Evolutionary conservation across 1,284 basidiomycete species (phyloP), one percentile per base, ranked within the genome.

Genomic region (Cutaneotrichosporon sp.): DNA sequence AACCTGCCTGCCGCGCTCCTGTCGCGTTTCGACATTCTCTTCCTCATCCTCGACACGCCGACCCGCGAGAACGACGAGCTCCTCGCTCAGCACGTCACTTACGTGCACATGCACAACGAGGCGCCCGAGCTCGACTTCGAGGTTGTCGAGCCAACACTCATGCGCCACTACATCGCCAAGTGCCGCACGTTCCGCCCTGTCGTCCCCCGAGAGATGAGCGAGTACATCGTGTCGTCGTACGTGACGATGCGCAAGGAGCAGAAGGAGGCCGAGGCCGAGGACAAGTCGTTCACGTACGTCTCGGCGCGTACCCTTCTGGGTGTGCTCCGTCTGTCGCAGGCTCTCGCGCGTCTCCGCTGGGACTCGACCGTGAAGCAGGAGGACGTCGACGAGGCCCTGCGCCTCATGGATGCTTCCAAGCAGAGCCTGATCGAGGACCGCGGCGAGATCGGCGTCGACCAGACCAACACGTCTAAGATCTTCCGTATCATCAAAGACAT

Each of bases 251-350:
- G 97, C 61, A 93, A 94, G 76, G 85, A 89, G 67, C 90, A 91
- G 61, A 94, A 97, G 78, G 91, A 95, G 67, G 92, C 97, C 70
- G 90, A 93, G 67, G 85, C 89, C 63, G 87, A 91, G 67, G 91
- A 93, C 75, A 92, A 91, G 79, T 87, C 89, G 20, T 91, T 94
- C 76, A 88, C 90, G 0, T 98, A 99, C 81, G 95, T 95, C 9
- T 97, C 95, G n/a, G 92, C 95, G 1, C 88, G 97, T 75, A 98
- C 97, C 2, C 84, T 99, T 13, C 87, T 99, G 45, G 97, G 92
- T 58, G 89, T 99, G 46, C 85, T 99, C 31, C 92, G 97, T 67
- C 86, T 99, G 20, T 87, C 94, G 0, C 97, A 99, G 78, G 95
- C 95, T 0, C 87, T 97, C 25, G 95, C 97, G 0, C 88, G 97